Conservation (phyloP, 805 yeast species). For the Ogataea degrootiae region DNA sequence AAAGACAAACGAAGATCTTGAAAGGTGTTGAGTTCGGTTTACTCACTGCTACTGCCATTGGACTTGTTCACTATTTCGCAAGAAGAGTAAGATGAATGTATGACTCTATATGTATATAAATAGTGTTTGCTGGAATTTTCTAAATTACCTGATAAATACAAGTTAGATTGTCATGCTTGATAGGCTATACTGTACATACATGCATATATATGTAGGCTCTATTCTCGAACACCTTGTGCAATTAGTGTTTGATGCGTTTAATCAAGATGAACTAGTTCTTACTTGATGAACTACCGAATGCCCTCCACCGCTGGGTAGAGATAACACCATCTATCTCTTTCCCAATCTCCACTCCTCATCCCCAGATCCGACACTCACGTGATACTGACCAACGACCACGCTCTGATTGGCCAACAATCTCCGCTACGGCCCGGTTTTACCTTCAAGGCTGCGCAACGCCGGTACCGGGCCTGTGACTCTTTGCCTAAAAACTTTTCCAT, state of each 20-base stretch:
- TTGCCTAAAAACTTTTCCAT: too few relatives aligned
- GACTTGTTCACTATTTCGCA: slow-evolving; percentile 4
- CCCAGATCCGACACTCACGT: neutral
- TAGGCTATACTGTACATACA: too few relatives aligned
- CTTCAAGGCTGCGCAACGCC: slow-evolving; percentile 1
- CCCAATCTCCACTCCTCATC: neutral
- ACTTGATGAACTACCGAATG: too few relatives aligned
- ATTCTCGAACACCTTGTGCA: too few relatives aligned
- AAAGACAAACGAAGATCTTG: slow-evolving; percentile 52
- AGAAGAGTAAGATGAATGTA: slow-evolving; percentile 2
- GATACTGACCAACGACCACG: neutral
- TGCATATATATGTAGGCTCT: too few relatives aligned
- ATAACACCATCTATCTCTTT: too few relatives aligned
- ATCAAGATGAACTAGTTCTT: too few relatives aligned
- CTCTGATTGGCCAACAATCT: slow-evolving; percentile 3
- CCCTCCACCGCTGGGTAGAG: too few relatives aligned
- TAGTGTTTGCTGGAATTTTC: too few relatives aligned
- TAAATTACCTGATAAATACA: too few relatives aligned
- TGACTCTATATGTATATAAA: neutral
- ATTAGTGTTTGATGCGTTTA: too few relatives aligned
- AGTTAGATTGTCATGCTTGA: too few relatives aligned
- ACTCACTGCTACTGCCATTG: slow-evolving; percentile 10
- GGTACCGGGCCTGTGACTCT: slow-evolving; percentile 8
- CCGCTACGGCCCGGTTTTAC: slow-evolving; percentile 1
- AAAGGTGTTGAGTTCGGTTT: slow-evolving; percentile 21